These are phyloP conservation scores for Crassisporium funariophilum DNA, from an alignment of 768 basidiomycete species.

Conservation along the genomic window DNA sequence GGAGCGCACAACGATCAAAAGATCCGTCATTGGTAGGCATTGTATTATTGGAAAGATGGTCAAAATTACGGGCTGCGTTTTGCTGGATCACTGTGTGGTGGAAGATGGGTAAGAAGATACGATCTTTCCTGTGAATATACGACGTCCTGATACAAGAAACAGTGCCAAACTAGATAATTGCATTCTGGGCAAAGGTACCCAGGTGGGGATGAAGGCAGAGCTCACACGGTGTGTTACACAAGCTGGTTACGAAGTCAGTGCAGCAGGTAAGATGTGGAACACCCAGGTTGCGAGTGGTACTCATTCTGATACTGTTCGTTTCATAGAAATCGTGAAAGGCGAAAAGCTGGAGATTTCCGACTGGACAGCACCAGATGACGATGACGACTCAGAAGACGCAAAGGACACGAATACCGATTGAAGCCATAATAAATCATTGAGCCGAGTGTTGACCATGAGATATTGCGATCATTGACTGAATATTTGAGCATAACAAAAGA, in stretches of 20 bases:
- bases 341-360: slow-evolving; percentile 41
- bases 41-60: slow-evolving; percentile 83
- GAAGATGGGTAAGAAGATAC: slow-evolving; percentile 73
- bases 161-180: slow-evolving; percentile 80
- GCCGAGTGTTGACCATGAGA: too few relatives aligned
- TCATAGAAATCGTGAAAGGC: slow-evolving; percentile 51
- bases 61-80: slow-evolving; percentile 79
- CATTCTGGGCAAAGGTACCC: slow-evolving; percentile 75
- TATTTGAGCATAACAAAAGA: slow-evolving; percentile 16
- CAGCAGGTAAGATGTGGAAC: slow-evolving; percentile 48
- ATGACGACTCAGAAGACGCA: too few relatives aligned
- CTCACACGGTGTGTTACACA: slow-evolving; percentile 71
- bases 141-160: neutral
- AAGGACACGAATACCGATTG: too few relatives aligned
- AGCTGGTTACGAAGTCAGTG: slow-evolving; percentile 72
- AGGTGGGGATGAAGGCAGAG: slow-evolving; percentile 69
- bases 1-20: slow-evolving; percentile 80
- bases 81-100: slow-evolving; percentile 88
- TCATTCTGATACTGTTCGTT: neutral
- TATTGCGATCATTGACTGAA: neutral
- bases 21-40: slow-evolving; percentile 77
- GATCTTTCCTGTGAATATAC: neutral
- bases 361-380: slow-evolving; percentile 35
- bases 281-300: neutral
- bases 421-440: neutral